A percentile compares a stretch with the other conserved stretches of the same genome.
Conservation (phyloP, 108 stramenopile species). For the Skeletonema costatum region DNA sequence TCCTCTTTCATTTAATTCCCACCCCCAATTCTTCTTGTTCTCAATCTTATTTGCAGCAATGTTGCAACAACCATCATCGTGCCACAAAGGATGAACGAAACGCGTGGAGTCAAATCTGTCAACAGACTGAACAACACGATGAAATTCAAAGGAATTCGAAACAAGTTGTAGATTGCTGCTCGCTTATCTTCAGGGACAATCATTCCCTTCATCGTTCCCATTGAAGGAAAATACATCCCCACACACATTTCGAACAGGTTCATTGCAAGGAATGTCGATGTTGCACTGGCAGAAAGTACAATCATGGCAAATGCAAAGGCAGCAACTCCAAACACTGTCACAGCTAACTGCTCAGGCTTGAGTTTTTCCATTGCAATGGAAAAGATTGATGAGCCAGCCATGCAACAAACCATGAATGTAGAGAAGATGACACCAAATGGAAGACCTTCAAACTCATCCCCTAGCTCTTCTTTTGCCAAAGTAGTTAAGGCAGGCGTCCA, state of each 20-base stretch:
- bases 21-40: conserved; percentile 14
- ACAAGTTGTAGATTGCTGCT: conserved; percentile 95
- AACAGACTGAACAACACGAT: conserved; percentile 92
- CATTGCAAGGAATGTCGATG: conserved; percentile 83
- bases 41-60: conserved; percentile 57
- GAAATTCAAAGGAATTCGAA: conserved; percentile 92
- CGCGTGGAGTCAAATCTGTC: conserved; percentile 70
- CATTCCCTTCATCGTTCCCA: conserved; percentile 93
- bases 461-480: conserved; percentile 51
- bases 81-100: conserved; percentile 67
- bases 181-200: conserved; percentile 95
- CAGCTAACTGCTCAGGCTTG: conserved; percentile 69
- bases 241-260: conserved; percentile 95
- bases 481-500: conserved; percentile 92
- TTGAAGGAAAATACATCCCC: conserved; percentile 95
- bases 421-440: conserved; percentile 95
- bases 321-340: conserved; percentile 69
- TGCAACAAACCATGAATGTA: conserved; percentile 95
- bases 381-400: conserved; percentile 90
- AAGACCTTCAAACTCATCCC: conserved; percentile 52
- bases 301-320: conserved; percentile 65
- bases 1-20: not conserved
- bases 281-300: conserved; percentile 56
- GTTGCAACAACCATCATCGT: conserved; percentile 72
- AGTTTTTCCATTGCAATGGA: conserved; percentile 69